Evolutionary conservation across 2,329 filamentous ascomycete genomes (phyloP).

Genomic region (Xylaria sp.): DNA sequence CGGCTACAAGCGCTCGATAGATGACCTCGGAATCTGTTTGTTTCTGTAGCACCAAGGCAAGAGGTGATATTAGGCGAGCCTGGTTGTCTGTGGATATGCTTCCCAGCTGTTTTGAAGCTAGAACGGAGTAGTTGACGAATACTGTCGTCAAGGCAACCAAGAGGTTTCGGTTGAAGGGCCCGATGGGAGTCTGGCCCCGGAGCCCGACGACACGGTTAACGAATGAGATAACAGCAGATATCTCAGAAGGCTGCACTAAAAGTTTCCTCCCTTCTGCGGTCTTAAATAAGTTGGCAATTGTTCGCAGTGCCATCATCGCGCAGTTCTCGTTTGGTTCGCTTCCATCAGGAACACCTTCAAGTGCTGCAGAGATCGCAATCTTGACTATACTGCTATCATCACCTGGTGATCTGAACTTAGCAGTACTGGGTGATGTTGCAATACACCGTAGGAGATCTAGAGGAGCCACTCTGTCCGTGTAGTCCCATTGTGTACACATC

Average conservation of each 20-base stretch:
- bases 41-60: constrained; percentile 66
- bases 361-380: constrained; percentile 48
- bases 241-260: constrained; percentile 60
- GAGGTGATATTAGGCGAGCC: constrained; percentile 62
- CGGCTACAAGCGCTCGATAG: constrained; percentile 80
- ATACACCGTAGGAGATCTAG: constrained; percentile 88
- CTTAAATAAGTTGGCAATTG: constrained; percentile 83
- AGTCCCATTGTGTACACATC: constrained; percentile 80
- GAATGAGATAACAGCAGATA: constrained; percentile 64
- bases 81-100: constrained; percentile 47
- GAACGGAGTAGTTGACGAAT: constrained; percentile 83
- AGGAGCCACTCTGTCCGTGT: constrained; percentile 78
- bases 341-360: constrained; percentile 59
- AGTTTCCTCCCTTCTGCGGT: constrained; percentile 73
- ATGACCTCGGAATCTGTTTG: constrained; percentile 81
- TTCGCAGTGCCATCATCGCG: constrained; percentile 83
- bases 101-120: constrained; percentile 57
- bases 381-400: constrained; percentile 65
- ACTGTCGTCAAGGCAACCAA: constrained; percentile 82
- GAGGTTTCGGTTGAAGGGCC: constrained; percentile 74
- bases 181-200: constrained; percentile 53
- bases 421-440: constrained; percentile 70
- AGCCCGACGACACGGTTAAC: constrained; percentile 67
- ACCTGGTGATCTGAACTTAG: constrained; percentile 60
- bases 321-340: constrained; percentile 73